These are phyloP conservation scores for Tolypocladium ophioglossoides DNA, from an alignment of 2,329 filamentous ascomycete genomes.

Conservation along the genomic window DNA sequence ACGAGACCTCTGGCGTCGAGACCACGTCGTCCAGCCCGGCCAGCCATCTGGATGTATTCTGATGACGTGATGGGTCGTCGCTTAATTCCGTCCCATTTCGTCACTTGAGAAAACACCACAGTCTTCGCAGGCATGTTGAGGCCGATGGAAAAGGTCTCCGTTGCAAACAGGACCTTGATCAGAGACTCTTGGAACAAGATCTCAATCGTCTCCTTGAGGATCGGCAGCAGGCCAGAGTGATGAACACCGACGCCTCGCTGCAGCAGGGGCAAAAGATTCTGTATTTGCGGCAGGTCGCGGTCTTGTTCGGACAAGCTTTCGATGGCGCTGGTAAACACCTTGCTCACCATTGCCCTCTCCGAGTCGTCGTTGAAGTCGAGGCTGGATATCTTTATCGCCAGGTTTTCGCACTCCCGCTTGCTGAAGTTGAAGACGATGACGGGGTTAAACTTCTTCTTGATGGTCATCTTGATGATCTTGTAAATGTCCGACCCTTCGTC, in stretches of 20 bases:
- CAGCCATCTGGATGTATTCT: conserved; percentile 98
- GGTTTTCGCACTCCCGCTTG: conserved; percentile 89
- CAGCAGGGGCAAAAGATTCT: conserved; percentile 78
- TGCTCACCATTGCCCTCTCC: conserved; percentile 87
- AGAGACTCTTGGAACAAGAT: conserved; percentile 97
- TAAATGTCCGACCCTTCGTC: conserved; percentile 69
- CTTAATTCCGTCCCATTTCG: conserved; percentile 81
- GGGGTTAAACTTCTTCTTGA: conserved; percentile 93
- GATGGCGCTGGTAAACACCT: conserved; percentile 89
- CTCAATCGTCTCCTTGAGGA: conserved; percentile 96
- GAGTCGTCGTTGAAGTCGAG: conserved; percentile 94
- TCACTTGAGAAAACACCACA: conserved; percentile 95
- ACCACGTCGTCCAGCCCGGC: conserved; percentile 89
- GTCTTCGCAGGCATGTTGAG: conserved; percentile 99
- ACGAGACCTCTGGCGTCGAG: conserved; percentile 97
- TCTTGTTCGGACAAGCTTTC: conserved; percentile 89
- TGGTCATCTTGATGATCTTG: conserved; percentile 98
- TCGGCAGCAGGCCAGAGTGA: conserved; percentile 89
- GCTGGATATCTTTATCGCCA: conserved; percentile 76
- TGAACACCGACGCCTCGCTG: conserved; percentile 93
- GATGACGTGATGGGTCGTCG: conserved; percentile 82
- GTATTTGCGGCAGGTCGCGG: conserved; percentile 77
- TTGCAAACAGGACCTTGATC: conserved; percentile 96
- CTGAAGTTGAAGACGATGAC: conserved; percentile 99
- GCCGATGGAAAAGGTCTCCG: conserved; percentile 97